phyloP scores from a whole-genome alignment of 352 stramenopile genomes.

The Peronospora belbahrii region DNA sequence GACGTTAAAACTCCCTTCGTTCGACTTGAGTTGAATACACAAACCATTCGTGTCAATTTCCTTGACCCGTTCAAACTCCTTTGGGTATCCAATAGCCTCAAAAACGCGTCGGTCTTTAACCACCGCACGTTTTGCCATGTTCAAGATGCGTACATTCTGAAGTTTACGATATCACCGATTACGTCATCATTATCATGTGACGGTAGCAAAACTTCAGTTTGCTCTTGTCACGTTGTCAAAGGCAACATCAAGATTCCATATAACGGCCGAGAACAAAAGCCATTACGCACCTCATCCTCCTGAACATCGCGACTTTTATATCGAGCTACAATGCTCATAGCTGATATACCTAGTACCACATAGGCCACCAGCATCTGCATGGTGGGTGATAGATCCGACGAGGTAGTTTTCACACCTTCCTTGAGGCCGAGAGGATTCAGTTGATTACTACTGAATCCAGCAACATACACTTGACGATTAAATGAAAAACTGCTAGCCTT shows the following conservation, averaged over 20 bases:
- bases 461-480: not conserved
- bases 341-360: slow-evolving; percentile 41
- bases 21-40: slow-evolving; percentile 5
- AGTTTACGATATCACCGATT: not conserved
- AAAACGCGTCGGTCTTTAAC: slow-evolving; percentile 72
- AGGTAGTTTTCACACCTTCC: slow-evolving; percentile 21
- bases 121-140: slow-evolving; percentile 68
- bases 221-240: slow-evolving; percentile 1
- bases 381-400: slow-evolving; percentile 30
- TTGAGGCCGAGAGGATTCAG: slow-evolving; percentile 39
- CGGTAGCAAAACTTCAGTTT: slow-evolving; percentile 14
- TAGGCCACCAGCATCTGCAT: slow-evolving; percentile 55
- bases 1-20: slow-evolving; percentile 45
- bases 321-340: slow-evolving; percentile 48
- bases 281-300: slow-evolving; percentile 40
- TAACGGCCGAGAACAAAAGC: not conserved
- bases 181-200: slow-evolving; percentile 4
- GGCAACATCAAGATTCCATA: slow-evolving; percentile 2
- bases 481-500: not conserved
- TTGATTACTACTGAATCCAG: slow-evolving; percentile 14
- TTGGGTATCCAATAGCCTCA: slow-evolving; percentile 62
- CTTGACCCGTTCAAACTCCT: slow-evolving; percentile 47
- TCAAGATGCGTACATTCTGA: slow-evolving; percentile 57
- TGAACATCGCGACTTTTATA: slow-evolving; percentile 48
- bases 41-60: slow-evolving; percentile 11